A percentile compares a stretch with the other conserved stretches of the same genome.
Evolutionary conservation across 2,329 filamentous ascomycete species (phyloP).

Genomic region (Lasiodiplodia sp.): DNA sequence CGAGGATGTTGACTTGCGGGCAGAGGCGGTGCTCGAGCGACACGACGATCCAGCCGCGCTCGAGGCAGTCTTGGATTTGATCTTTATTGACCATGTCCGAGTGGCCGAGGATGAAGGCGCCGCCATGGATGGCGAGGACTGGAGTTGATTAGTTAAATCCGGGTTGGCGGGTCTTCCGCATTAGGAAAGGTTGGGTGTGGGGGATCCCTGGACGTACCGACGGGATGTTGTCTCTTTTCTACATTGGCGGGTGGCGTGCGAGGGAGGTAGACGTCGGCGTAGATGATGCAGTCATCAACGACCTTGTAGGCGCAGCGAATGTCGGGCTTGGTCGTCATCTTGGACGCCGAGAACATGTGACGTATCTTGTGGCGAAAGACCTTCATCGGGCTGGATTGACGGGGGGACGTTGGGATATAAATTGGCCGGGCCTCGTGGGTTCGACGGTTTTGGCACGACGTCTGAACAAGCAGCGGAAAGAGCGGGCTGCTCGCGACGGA

Average conservation of each 20-base stretch:
- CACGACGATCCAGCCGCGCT: conserved; percentile 33
- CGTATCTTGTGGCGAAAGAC: not conserved
- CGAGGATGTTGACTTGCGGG: conserved; percentile 42
- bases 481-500: not conserved
- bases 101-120: conserved; percentile 52
- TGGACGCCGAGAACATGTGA: not conserved
- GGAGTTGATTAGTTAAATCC: not conserved
- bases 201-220: conserved; percentile 30
- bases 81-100: conserved; percentile 31
- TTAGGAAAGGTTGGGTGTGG: not conserved
- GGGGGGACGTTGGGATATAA: not conserved
- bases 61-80: conserved; percentile 33
- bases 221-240: not conserved
- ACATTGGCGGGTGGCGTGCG: not conserved
- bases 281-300: conserved; percentile 27
- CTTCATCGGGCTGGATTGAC: not conserved
- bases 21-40: conserved; percentile 41
- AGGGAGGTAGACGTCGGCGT: conserved; percentile 30
- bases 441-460: not conserved
- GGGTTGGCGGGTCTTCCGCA: not conserved
- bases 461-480: not conserved
- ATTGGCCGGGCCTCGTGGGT: not conserved
- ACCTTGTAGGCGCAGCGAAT: conserved; percentile 30
- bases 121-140: conserved; percentile 55
- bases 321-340: not conserved